These are phyloP conservation scores for Pelargonium fulgidum DNA, from an alignment of 441 rosid species.

Conservation along the genomic window DNA sequence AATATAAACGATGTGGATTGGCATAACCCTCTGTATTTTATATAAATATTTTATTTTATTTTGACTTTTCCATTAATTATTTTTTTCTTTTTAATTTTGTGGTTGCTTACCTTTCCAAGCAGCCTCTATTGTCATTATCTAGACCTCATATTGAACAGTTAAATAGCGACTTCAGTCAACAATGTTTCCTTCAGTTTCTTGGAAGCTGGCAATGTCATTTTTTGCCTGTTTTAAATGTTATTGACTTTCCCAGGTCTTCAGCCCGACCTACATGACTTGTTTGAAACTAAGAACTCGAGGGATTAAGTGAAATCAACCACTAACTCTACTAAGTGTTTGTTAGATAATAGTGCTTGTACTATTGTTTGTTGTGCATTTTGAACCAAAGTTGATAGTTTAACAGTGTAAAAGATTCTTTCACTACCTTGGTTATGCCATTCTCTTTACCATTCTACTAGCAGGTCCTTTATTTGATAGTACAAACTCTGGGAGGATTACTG, in stretches of 20 bases:
- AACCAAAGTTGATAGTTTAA: background rate
- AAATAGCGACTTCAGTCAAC: background rate
- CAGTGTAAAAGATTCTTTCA: background rate
- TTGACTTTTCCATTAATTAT: no score
- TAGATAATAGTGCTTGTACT: no score
- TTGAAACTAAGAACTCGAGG: no score
- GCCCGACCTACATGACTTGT: no score
- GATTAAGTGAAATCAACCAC: no score
- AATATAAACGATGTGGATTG: no score
- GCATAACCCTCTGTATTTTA: no score
- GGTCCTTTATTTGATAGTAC: background rate
- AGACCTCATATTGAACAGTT: background rate
- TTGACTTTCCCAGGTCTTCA: no score
- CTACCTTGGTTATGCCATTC: background rate
- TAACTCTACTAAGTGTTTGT: no score
- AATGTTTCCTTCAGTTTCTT: background rate
- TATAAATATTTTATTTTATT: no score
- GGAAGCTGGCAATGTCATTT: background rate
- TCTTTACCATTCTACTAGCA: background rate
- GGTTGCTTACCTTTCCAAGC: background rate
- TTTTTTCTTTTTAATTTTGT: background rate
- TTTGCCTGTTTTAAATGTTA: no score
- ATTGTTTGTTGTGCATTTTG: background rate
- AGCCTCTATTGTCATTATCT: background rate
- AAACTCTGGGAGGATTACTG: background rate